phyloP scores from a whole-genome alignment of 345 rosid genomes.

The Citrus glauca region DNA sequence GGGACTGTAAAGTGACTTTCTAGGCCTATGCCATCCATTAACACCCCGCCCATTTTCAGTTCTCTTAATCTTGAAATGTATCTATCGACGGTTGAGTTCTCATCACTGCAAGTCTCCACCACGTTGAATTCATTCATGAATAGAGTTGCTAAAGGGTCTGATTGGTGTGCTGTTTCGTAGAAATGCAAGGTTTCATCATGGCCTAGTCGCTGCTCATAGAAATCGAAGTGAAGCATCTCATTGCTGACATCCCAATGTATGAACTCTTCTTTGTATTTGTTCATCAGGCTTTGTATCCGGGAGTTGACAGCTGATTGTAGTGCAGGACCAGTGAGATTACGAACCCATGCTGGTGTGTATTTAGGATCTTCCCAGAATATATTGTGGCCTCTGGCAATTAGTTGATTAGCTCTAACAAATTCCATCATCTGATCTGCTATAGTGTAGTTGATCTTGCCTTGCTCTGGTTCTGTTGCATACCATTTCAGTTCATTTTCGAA shows the following conservation, averaged over 20 bases:
- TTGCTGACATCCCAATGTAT: constrained; percentile 87
- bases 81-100: constrained; percentile 59
- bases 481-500: constrained; percentile 90
- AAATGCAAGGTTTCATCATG: constrained; percentile 58
- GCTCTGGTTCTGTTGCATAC: constrained; percentile 77
- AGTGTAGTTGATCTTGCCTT: constrained; percentile 64
- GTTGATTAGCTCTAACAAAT: constrained; percentile 50
- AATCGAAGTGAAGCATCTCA: constrained; percentile 86
- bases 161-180: constrained; percentile 48
- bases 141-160: constrained; percentile 66
- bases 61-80: constrained; percentile 55
- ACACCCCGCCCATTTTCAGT: constrained; percentile 41
- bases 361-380: constrained; percentile 91
- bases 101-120: constrained; percentile 73
- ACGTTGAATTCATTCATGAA: constrained; percentile 84
- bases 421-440: constrained; percentile 58
- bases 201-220: constrained; percentile 65
- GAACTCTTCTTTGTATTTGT: constrained; percentile 68
- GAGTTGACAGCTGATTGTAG: constrained; percentile 54
- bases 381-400: constrained; percentile 77
- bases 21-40: constrained; percentile 69
- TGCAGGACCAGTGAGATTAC: constrained; percentile 31
- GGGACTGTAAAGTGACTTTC: constrained; percentile 74
- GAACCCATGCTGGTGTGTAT: constrained; percentile 69
- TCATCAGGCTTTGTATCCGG: constrained; percentile 70